Evolutionary conservation across 2,329 filamentous ascomycete genomes (phyloP).

Genomic region (Peltaster fructicola): DNA sequence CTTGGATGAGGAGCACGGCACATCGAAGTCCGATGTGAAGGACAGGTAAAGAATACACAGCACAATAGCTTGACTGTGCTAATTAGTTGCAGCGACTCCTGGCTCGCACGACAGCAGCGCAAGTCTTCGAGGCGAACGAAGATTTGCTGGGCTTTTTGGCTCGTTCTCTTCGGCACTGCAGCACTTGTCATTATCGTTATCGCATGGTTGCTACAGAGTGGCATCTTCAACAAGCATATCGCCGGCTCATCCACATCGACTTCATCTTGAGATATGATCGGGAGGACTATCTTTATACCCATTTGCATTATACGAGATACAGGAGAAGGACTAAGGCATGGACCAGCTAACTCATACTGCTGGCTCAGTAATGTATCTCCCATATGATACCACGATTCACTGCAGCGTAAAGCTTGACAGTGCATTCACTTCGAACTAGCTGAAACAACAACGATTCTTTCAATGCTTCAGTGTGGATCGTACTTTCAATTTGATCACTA

Average conservation of each 20-base stretch:
- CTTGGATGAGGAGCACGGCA: constrained; percentile 29
- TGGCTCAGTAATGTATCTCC: constrained; percentile 5
- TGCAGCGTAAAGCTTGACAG: too few species aligned
- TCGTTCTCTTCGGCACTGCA: constrained; percentile 26
- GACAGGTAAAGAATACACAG: constrained; percentile 2
- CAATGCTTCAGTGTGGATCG: too few species aligned
- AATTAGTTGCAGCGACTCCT: constrained; percentile 27
- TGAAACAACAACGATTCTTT: too few species aligned
- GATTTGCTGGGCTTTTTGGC: constrained; percentile 32
- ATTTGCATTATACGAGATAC: too few species aligned
- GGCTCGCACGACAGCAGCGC: constrained; percentile 33
- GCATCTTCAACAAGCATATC: constrained; percentile 11
- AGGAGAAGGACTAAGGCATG: too few species aligned
- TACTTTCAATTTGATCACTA: too few species aligned
- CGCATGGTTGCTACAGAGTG: constrained; percentile 23
- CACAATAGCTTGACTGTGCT: too few species aligned
- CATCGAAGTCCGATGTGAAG: constrained; percentile 1
- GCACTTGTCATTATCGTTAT: constrained; percentile 28
- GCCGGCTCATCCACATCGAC: too few species aligned
- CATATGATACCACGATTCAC: constrained; percentile 1
- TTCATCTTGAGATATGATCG: too few species aligned
- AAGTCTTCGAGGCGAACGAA: constrained; percentile 31
- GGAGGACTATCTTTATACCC: too few species aligned
- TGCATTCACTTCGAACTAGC: too few species aligned
- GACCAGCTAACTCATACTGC: too few species aligned